These are phyloP conservation scores for Quercus dentata DNA, from an alignment of 306 rosid species.

Conservation along the genomic window DNA sequence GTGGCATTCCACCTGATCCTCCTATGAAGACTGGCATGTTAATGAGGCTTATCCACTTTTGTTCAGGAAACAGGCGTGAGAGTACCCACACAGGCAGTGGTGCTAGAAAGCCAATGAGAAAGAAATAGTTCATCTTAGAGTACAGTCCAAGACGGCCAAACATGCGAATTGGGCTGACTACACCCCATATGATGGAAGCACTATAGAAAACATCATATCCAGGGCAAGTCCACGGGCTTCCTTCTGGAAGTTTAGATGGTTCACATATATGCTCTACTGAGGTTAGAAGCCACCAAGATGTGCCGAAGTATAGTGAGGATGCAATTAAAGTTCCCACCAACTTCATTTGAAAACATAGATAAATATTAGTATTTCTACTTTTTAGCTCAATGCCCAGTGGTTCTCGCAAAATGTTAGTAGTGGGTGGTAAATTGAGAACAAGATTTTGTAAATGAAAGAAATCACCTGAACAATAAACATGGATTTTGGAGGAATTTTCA, in stretches of 20 bases:
- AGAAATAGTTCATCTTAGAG: slow-evolving; percentile 57
- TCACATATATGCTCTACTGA: slow-evolving; percentile 45
- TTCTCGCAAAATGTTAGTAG: too few relatives aligned
- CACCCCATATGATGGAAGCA: slow-evolving; percentile 84
- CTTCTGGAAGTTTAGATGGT: slow-evolving; percentile 21
- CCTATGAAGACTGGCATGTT: slow-evolving; percentile 51
- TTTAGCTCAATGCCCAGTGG: background rate
- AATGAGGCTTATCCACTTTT: slow-evolving; percentile 51
- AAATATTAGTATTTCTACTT: background rate
- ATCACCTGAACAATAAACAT: slow-evolving; percentile 73
- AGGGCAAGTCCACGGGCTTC: slow-evolving; percentile 84
- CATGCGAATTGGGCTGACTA: slow-evolving; percentile 64
- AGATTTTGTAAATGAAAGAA: background rate
- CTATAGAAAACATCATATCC: slow-evolving; percentile 56
- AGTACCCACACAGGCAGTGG: slow-evolving; percentile 59
- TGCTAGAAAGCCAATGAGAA: slow-evolving; percentile 49
- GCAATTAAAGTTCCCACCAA: slow-evolving; percentile 58
- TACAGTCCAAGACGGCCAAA: slow-evolving; percentile 45
- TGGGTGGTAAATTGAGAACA: background rate
- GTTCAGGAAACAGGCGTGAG: slow-evolving; percentile 37
- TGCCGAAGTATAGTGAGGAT: slow-evolving; percentile 40
- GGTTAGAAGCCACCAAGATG: slow-evolving; percentile 76
- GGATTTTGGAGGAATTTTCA: slow-evolving; percentile 78
- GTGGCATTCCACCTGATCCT: slow-evolving; percentile 28
- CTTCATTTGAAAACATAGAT: slow-evolving; percentile 8